Conservation (phyloP, 2,329 filamentous ascomycete genomes). For the Penicillium sp. region DNA sequence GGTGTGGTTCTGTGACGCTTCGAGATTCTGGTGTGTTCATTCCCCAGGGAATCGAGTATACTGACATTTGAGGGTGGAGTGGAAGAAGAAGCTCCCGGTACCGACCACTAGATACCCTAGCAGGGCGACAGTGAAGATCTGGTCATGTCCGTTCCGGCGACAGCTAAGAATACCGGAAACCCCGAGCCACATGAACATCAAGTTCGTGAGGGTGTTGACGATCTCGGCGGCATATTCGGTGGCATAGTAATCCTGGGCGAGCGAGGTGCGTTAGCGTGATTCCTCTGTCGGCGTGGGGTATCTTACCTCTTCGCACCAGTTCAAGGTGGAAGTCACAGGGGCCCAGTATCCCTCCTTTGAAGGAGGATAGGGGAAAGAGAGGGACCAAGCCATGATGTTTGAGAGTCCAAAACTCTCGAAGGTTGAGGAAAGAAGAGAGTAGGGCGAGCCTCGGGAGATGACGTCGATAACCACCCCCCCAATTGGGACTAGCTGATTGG, state of each 20-base stretch:
- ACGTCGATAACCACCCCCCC: conserved; percentile 20
- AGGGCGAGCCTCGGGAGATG: conserved; percentile 9
- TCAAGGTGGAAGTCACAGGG: conserved; percentile 70
- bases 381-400: conserved; percentile 29
- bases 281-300: neutral
- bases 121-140: conserved; percentile 71
- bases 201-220: conserved; percentile 78
- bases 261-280: conserved; percentile 16
- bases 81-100: conserved; percentile 63
- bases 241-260: conserved; percentile 68
- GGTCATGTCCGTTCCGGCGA: conserved; percentile 69
- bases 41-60: neutral
- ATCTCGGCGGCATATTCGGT: conserved; percentile 76
- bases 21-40: neutral
- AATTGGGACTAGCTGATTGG: conserved; percentile 15
- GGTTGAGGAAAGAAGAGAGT: neutral
- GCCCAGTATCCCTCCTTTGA: conserved; percentile 64
- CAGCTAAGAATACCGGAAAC: conserved; percentile 74
- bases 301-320: conserved; percentile 77
- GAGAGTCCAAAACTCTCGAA: neutral
- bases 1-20: neutral
- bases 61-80: conserved; percentile 64
- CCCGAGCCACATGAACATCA: conserved; percentile 78
- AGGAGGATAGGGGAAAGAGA: conserved; percentile 47
- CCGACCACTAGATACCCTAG: conserved; percentile 63